These are phyloP conservation scores for Acorus calamus DNA, from an alignment of 106 monocot species.

Conservation along the genomic window DNA sequence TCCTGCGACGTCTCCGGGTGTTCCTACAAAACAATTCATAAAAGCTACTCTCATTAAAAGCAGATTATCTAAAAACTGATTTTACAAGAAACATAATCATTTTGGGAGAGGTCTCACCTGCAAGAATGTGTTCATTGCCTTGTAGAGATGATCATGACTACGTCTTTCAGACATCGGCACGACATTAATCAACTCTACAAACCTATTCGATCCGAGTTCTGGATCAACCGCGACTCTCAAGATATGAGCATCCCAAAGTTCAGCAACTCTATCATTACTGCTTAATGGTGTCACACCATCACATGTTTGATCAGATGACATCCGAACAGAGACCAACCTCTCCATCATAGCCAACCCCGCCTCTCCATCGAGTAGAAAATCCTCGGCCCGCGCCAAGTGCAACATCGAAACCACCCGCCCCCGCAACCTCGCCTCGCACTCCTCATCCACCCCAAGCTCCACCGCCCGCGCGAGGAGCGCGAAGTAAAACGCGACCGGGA, in stretches of 20 bases:
- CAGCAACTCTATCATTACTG: conserved; percentile 27
- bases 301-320: conserved; percentile 12
- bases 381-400: conserved; percentile 40
- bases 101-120: conserved; percentile 17
- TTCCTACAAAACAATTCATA: conserved; percentile 20
- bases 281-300: conserved; percentile 11
- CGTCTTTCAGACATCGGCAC: conserved; percentile 38
- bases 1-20: conserved; percentile 38
- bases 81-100: too few relatives aligned
- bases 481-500: conserved; percentile 63
- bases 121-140: conserved; percentile 49
- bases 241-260: conserved; percentile 65
- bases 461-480: conserved; percentile 50
- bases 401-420: conserved; percentile 38
- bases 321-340: conserved; percentile 33
- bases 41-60: neutral
- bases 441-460: conserved; percentile 19
- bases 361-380: conserved; percentile 50
- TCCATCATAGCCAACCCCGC: conserved; percentile 48
- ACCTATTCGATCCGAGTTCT: conserved; percentile 25
- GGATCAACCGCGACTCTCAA: conserved; percentile 35
- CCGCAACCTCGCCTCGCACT: conserved; percentile 27
- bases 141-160: conserved; percentile 64
- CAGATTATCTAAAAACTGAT: too few relatives aligned
- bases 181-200: conserved; percentile 41